Conservation (phyloP, 2,329 filamentous ascomycete species). For the Fusarium pilosicola region DNA sequence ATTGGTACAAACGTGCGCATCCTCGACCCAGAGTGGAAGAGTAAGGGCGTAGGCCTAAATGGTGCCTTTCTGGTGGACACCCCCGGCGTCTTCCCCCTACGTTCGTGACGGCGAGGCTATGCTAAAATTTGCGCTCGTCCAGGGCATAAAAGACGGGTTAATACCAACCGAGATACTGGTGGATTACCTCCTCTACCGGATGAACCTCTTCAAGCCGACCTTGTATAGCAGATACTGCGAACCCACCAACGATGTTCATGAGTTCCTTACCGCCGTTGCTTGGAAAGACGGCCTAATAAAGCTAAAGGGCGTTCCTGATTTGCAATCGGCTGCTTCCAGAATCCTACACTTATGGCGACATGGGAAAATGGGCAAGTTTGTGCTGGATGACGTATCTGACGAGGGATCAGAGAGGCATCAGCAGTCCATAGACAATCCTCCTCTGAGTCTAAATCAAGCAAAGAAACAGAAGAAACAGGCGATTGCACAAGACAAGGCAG, state of each 20-base stretch:
- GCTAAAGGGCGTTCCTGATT: constrained; percentile 76
- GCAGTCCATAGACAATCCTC: constrained; percentile 57
- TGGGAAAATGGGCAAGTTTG: constrained; percentile 79
- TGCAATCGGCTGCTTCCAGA: constrained; percentile 80
- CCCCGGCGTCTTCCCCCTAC: constrained; percentile 95
- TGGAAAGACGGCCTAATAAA: constrained; percentile 78
- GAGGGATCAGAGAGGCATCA: constrained; percentile 64
- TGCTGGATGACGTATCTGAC: constrained; percentile 79
- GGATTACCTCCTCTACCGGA: constrained; percentile 87
- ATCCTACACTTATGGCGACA: constrained; percentile 84
- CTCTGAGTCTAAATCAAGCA: constrained; percentile 74
- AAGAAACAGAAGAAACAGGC: constrained; percentile 72
- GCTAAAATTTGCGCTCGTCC: constrained; percentile 93
- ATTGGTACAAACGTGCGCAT: constrained; percentile 87
- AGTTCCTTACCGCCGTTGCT: constrained; percentile 77
- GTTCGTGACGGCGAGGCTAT: constrained; percentile 86
- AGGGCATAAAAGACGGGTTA: constrained; percentile 89
- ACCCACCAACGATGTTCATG: constrained; percentile 86
- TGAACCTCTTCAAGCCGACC: constrained; percentile 74
- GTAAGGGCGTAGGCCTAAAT: constrained; percentile 55
- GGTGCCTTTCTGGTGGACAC: constrained; percentile 91
- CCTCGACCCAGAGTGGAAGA: constrained; percentile 54
- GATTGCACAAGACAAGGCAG: constrained; percentile 57
- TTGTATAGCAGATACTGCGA: constrained; percentile 70
- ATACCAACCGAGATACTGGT: constrained; percentile 81